phyloP scores from a whole-genome alignment of 345 rosid species.

The Camelina hispida region DNA sequence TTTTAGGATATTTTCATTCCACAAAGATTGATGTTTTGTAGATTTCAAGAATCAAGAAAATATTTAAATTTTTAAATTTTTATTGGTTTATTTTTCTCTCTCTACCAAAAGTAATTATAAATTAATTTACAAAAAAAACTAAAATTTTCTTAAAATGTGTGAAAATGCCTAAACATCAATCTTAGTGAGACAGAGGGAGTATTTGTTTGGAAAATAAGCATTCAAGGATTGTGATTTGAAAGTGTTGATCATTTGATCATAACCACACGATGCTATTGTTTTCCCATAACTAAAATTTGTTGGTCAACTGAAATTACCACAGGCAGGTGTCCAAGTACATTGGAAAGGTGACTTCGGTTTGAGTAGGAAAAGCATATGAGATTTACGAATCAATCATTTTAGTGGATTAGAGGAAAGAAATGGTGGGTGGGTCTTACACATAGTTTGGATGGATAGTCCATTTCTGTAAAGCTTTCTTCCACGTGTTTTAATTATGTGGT shows the following conservation, averaged over 20 bases:
- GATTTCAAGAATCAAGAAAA: too few species aligned
- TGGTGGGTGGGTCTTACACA: conserved; percentile 16
- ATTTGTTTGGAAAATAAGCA: too few species aligned
- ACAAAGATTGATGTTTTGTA: too few species aligned
- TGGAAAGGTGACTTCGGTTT: not conserved
- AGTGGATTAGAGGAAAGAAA: not conserved
- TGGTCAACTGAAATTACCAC: not conserved
- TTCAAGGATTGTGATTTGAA: not conserved
- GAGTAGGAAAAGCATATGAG: not conserved
- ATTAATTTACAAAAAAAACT: too few species aligned
- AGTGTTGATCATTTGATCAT: not conserved
- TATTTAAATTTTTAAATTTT: too few species aligned
- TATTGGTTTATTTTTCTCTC: too few species aligned
- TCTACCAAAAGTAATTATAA: too few species aligned
- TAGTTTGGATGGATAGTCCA: not conserved
- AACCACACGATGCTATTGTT: not conserved
- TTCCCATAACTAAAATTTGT: not conserved
- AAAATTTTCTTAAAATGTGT: too few species aligned
- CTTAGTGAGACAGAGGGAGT: too few species aligned
- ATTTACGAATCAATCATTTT: not conserved
- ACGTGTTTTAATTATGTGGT: conserved; percentile 37
- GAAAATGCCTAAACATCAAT: too few species aligned
- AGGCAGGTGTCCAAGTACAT: conserved; percentile 15
- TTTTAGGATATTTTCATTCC: too few species aligned
- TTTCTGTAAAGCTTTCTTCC: conserved; percentile 17